Evolutionary conservation across 306 rosid species (phyloP), one percentile per base, ranked within the genome.

Genomic region (Cicer chorassanicum): DNA sequence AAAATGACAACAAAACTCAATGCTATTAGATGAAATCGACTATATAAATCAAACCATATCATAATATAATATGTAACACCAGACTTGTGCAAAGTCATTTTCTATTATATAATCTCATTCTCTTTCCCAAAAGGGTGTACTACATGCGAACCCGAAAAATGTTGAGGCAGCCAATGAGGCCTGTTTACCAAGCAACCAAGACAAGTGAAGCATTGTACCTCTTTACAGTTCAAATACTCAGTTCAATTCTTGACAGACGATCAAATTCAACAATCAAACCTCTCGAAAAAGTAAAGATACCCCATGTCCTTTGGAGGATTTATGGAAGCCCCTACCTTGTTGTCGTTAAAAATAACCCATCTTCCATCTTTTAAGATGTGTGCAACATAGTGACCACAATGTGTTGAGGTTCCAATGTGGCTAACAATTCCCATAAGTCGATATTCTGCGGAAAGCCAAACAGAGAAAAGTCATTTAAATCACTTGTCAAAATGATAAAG

Each of bases 241-340:
- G 38, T 21, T 13, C 18, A n/a, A 54, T 15, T 67, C 66, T 56
- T 16, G 56, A 67, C 56, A 67, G 1, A 29, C 8, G 24, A 12
- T 45, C 56, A 21, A 67, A 73, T 65, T 84, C 82, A 87, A 50
- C 79, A 42, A 51, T 38, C 74, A 75, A 91, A 76, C 81, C 99
- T 86, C 80, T 87, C 99, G 39, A 91, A 94, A 89, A 92, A 94
- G 78, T 94, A 94, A 1, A 94, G 73, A 73, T 94, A 94, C 13
- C 99, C 99, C 99, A 94, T 94, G 80, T 94, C 99, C 85, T 94
- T 94, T 2, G 99, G 99, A 60, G 96, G 97, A 74, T 92, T 84
- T 65, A 92, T 82, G 19, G 99, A 92, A 80, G 91, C 96, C 65
- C 92, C 98, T 16, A 94, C 99, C 87, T 92, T 94, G 80, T 77